A percentile compares a stretch with the other conserved stretches of the same genome.
phyloP scores from a whole-genome alignment of 148 eudicot genomes.

The Spergularia bocconei region DNA sequence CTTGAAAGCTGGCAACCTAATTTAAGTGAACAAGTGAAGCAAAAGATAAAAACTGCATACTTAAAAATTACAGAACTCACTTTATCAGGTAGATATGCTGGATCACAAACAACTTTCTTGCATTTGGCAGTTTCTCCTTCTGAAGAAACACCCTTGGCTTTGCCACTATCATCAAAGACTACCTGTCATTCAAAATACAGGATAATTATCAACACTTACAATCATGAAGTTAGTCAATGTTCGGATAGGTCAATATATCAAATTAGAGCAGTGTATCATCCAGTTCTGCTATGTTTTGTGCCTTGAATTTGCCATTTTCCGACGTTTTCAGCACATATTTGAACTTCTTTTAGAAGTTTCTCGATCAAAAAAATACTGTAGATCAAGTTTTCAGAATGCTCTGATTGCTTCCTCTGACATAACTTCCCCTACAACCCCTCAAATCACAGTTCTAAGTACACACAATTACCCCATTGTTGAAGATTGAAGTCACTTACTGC shows the following conservation, averaged over 20 bases:
- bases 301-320: no score
- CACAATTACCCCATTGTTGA: background rate
- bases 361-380: no score
- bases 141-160: slow-evolving; percentile 78
- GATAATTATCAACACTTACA: background rate
- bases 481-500: slow-evolving; percentile 35
- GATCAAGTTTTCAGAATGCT: no score
- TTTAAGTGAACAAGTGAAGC: no score
- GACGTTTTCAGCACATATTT: no score
- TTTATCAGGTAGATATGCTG: slow-evolving; percentile 87
- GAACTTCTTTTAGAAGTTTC: no score
- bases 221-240: background rate
- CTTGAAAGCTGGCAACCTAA: background rate
- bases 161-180: slow-evolving; percentile 68
- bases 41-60: background rate
- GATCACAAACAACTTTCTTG: slow-evolving; percentile 95
- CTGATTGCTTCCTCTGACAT: no score
- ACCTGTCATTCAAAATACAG: slow-evolving; percentile 44
- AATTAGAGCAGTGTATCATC: no score
- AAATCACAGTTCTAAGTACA: no score
- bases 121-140: slow-evolving; percentile 98
- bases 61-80: slow-evolving; percentile 28
- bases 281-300: no score
- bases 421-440: no score
- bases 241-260: background rate